phyloP scores from a whole-genome alignment of 257 asterid species.

The Galeopsis tetrahit region DNA sequence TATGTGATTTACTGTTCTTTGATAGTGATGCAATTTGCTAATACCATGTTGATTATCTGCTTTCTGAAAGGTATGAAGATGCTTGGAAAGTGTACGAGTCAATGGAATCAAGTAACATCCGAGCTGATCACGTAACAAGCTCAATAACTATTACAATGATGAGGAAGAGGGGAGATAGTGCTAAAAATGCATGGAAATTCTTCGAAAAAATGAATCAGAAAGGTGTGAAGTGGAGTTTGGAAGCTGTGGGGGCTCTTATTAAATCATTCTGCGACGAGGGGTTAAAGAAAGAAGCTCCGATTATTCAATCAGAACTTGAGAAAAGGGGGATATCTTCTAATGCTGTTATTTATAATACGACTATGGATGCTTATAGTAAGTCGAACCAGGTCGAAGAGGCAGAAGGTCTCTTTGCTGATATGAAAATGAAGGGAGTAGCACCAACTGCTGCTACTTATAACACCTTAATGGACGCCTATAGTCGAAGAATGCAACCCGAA shows the following conservation, averaged over 20 bases:
- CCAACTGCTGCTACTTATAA: slow-evolving; percentile 81
- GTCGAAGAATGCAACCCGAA: slow-evolving; percentile 87
- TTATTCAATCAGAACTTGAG: slow-evolving; percentile 86
- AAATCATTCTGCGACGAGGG: slow-evolving; percentile 94
- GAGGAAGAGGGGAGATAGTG: slow-evolving; percentile 75
- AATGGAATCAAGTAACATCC: slow-evolving; percentile 66
- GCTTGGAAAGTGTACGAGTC: slow-evolving; percentile 72
- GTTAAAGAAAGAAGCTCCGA: slow-evolving; percentile 77
- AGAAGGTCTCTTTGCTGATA: slow-evolving; percentile 86
- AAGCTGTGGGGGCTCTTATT: slow-evolving; percentile 77
- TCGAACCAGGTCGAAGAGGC: slow-evolving; percentile 84
- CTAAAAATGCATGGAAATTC: slow-evolving; percentile 80
- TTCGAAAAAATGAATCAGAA: slow-evolving; percentile 66
- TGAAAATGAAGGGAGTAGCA: slow-evolving; percentile 66
- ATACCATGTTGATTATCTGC: slow-evolving; percentile 10
- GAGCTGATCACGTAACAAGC: slow-evolving; percentile 82
- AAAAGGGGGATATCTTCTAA: slow-evolving; percentile 77
- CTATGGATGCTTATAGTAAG: slow-evolving; percentile 84
- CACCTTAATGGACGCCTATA: slow-evolving; percentile 85
- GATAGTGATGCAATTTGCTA: slow-evolving; percentile 20
- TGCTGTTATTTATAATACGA: slow-evolving; percentile 71
- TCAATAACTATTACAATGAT: slow-evolving; percentile 79
- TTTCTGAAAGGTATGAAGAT: slow-evolving; percentile 69
- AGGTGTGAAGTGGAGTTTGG: slow-evolving; percentile 85
- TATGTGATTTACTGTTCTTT: not conserved